Base-by-base conservation (phyloP, 208 protist species). In the Crithidia bombi region DNA sequence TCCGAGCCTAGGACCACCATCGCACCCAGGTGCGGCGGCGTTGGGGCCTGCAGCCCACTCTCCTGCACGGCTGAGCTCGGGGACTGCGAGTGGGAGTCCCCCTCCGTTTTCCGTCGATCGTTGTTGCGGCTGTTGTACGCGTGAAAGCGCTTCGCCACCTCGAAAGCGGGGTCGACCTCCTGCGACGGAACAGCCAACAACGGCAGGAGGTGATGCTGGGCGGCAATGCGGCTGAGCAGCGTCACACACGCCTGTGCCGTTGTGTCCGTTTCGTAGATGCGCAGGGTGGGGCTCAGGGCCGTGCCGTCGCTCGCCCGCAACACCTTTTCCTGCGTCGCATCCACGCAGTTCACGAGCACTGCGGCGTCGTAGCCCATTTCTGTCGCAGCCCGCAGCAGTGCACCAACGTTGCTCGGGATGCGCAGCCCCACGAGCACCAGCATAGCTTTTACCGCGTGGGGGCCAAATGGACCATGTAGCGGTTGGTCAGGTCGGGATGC, bases 1-100 rank as follows among this genome's bases (percentile, higher is more conserved):
- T 96, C 90, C n/a, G 83, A 87, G 46, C 90, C 90, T 14, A 96
- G 75, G 46, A 96, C 73, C 30, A 96, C 51, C 75, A 96, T 83
- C 6, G 90, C 82, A 5, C 84, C 86, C 12, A 86, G 61, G 28
- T 49, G 73, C 38, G 49, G 65, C 30, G 56, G 49, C 44, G 70
- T 43, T 5, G 66, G 21, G 14, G 59, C 21, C 12, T 51, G 35
- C 28, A 51, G 28, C 32, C 59, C 4, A 30, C 61, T 49, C 5
- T 4, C 25, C 6, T 30, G n/a, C 39, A 32, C 50, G 46, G 19
- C 17, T 47, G 28, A 47, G n/a, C 14, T 33, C 49, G 10, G 25
- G 65, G 47, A 23, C 12, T 46, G 2, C 36, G n/a, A n/a, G n/a
- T n/a, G n/a, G n/a, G n/a, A n/a, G n/a, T n/a, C n/a, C n/a, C n/a